Evolutionary conservation across 192 early-diverging fungal genomes (phyloP), one percentile per base, ranked within the genome.

Genomic region (Geosiphon pyriformis): DNA sequence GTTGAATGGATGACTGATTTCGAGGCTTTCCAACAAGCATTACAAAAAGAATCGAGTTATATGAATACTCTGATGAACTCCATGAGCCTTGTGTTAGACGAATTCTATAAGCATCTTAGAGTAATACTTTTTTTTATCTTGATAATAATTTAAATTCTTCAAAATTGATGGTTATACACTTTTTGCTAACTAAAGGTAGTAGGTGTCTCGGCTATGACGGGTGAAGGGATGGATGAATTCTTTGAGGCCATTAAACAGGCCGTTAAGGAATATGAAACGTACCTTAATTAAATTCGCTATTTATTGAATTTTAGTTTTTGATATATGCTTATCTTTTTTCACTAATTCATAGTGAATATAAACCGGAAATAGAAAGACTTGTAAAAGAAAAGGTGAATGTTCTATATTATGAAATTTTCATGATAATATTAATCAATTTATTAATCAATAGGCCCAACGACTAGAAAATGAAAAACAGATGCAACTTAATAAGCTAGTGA

Each of bases 1-100:
- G 82, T 91, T 4, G 83, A 93, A 49, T 98, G 96, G 96, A 95
- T 98, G 96, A 85, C 83, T 17, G 94, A 98, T 78, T 98, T 95
- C 80, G 92, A 96, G 73, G 75, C 75, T 27, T 98, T 95, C 79
- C 95, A 98, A 76, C 80, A 81, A 66, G 94, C 95, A 3, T 73
- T 95, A 70, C 71, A 79, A 59, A 84, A 92, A 48, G 94, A 96
- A 57, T 85, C 84, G 26, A 79, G 82, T 11, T 98, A 95, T 75
- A 96, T 96, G 96, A 88, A 84, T 70, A 88, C 84, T 68, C 74
- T 98, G 52, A 92, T 96, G 81, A 88, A 89, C 74, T 91, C 89
- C 4, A 98, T 98, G 96, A 92, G 91, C 57, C 73, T 98, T 59
- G 94, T 96, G 1, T 76, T 98, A 61, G 96, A 98, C 70, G 96